These are phyloP conservation scores for Cucurbitaria berberidis DNA, from an alignment of 2,329 filamentous ascomycete genomes.

Conservation along the genomic window DNA sequence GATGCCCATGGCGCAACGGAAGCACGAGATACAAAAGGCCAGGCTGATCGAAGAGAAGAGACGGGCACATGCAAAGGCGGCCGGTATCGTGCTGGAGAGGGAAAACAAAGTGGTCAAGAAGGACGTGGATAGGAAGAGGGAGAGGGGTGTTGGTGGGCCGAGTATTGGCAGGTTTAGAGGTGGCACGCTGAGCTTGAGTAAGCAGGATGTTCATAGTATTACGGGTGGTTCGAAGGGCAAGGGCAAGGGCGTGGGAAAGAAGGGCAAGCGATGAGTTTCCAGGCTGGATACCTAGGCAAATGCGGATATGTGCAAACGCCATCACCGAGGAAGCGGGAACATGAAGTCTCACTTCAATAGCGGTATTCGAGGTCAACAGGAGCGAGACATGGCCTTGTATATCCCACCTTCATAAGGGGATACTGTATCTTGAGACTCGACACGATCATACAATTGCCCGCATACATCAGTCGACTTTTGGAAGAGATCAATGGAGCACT, in stretches of 20 bases:
- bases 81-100: constrained; percentile 84
- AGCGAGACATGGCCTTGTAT: no score
- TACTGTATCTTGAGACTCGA: no score
- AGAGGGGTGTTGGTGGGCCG: constrained; percentile 74
- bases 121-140: constrained; percentile 57
- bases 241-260: constrained; percentile 25
- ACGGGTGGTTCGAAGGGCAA: constrained; percentile 51
- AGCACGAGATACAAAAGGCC: constrained; percentile 78
- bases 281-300: no score
- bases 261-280: constrained; percentile 14
- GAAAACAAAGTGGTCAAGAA: constrained; percentile 51
- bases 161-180: constrained; percentile 80
- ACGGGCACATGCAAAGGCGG: constrained; percentile 81
- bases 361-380: no score
- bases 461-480: no score
- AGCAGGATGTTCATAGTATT: constrained; percentile 75
- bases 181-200: constrained; percentile 79
- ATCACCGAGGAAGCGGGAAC: no score
- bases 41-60: constrained; percentile 71
- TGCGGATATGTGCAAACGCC: no score
- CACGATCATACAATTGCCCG: no score
- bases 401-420: no score
- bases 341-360: no score
- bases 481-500: no score
- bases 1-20: constrained; percentile 87